These are phyloP conservation scores for Lactarius akahatsu DNA, from an alignment of 768 basidiomycete genomes.

Conservation along the genomic window DNA sequence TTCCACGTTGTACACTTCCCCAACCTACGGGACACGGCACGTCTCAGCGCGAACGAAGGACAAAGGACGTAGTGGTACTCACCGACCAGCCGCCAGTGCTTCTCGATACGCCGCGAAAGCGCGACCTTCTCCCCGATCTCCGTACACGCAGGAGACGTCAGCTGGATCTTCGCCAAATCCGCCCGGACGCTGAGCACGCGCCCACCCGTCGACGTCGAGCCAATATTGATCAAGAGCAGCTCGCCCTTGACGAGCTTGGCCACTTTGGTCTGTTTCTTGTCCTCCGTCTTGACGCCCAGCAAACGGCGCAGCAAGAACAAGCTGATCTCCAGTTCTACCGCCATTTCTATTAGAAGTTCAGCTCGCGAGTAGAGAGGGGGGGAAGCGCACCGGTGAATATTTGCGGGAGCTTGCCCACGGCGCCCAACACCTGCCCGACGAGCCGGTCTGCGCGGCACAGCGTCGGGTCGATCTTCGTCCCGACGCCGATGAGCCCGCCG, in stretches of 20 bases:
- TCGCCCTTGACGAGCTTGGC: slow-evolving; percentile 90
- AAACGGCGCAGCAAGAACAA: slow-evolving; percentile 93
- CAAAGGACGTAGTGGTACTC: slow-evolving; percentile 37
- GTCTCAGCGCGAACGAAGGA: background rate
- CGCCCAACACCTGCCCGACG: slow-evolving; percentile 94
- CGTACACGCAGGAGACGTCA: slow-evolving; percentile 94
- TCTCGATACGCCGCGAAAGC: slow-evolving; percentile 89
- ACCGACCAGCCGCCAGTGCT: slow-evolving; percentile 98
- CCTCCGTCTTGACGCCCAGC: slow-evolving; percentile 97
- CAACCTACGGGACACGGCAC: slow-evolving; percentile 40
- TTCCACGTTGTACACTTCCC: slow-evolving; percentile 85
- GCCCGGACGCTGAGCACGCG: slow-evolving; percentile 93
- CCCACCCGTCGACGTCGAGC: slow-evolving; percentile 95
- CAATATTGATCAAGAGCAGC: slow-evolving; percentile 94
- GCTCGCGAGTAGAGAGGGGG: background rate
- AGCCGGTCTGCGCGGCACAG: slow-evolving; percentile 95
- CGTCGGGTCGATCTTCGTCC: slow-evolving; percentile 94
- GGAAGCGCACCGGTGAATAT: slow-evolving; percentile 75
- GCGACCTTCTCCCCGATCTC: slow-evolving; percentile 98
- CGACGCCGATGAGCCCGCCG: slow-evolving; percentile 97
- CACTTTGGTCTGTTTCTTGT: slow-evolving; percentile 98
- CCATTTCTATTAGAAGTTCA: too few species aligned
- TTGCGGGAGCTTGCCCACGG: slow-evolving; percentile 89
- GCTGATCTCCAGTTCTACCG: slow-evolving; percentile 77
- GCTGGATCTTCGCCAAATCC: slow-evolving; percentile 89